Evolutionary conservation across 768 basidiomycete genomes (phyloP), one percentile per base, ranked within the genome.

Genomic region (Mycena olivaceomarginata): DNA sequence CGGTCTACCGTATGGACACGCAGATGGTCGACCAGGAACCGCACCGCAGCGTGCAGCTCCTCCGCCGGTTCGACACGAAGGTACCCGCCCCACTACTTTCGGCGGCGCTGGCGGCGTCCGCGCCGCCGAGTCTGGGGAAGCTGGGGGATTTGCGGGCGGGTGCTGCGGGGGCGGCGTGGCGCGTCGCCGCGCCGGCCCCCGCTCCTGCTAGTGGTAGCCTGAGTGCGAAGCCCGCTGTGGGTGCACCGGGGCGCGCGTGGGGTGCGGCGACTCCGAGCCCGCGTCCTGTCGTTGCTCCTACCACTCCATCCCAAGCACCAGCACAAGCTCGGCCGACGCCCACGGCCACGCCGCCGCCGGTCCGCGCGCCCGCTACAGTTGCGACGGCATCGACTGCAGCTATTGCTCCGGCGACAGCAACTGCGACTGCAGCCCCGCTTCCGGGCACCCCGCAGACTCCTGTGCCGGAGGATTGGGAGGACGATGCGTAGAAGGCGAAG

Each of bases 21-120:
- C 92, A 95, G 80, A 92, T 97, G 88, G 92, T 99, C 22, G 98
- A 99, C 83, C 95, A 95, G 80, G 98, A 98, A 80, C 98, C 98
- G 0, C 91, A 95, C 81, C 89, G 96, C 64, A 93, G 96, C 79
- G 94, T 98, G 2, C 94, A 96, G 82, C 91, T 98, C 64, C 87
- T 96, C 66, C 90, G 96, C 45, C 91, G 96, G 16, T 85, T 97
- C 63, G 97, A 98, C 83, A 94, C 97, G 0, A 92, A 96, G 31
- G 85, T 96, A 7, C 97, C 97, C 0, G 83, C 80, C 1, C 95
- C 96, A 1, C 86, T 94, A 5, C 89, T 99, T 8, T 96, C 96
- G 1, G 80, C 85, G 4, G 81, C 81, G 59, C 82, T 89, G 60
- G 77, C 86, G 1, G 80, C 84, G 46, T 78, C 85, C 22, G 80